Conservation (phyloP, 78 protist genomes). For the Tieghemostelium lacteum region DNA sequence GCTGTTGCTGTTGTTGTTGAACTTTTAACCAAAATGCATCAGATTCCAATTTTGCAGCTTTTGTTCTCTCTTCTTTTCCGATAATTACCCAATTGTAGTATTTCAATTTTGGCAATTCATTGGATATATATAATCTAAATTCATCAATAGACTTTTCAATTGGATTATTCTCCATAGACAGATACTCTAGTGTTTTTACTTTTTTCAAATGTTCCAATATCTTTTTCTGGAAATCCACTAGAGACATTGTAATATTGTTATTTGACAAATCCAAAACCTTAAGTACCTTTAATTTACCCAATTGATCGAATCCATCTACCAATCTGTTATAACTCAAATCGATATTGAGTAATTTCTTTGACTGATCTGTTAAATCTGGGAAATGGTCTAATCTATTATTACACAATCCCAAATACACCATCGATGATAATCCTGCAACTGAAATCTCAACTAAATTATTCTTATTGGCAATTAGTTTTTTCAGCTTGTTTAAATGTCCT, state of each 20-base stretch:
- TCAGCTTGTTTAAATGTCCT: slow-evolving; percentile 39
- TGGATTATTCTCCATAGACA: slow-evolving; percentile 69
- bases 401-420: slow-evolving; percentile 48
- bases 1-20: background rate
- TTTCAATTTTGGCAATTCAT: slow-evolving; percentile 50
- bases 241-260: slow-evolving; percentile 29
- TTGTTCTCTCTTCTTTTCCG: slow-evolving; percentile 45
- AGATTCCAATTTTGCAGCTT: slow-evolving; percentile 27
- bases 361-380: slow-evolving; percentile 19
- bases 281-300: slow-evolving; percentile 41
- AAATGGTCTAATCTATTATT: slow-evolving; percentile 56
- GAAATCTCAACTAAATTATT: slow-evolving; percentile 49
- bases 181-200: slow-evolving; percentile 50
- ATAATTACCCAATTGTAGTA: slow-evolving; percentile 58
- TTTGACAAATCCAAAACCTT: slow-evolving; percentile 69
- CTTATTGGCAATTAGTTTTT: slow-evolving; percentile 28
- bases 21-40: slow-evolving; percentile 36
- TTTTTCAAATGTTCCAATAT: slow-evolving; percentile 38
- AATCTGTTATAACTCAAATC: slow-evolving; percentile 53
- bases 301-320: slow-evolving; percentile 71
- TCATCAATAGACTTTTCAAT: slow-evolving; percentile 48
- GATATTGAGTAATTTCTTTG: slow-evolving; percentile 29
- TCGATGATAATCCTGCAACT: slow-evolving; percentile 16
- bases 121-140: slow-evolving; percentile 28
- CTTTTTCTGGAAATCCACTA: slow-evolving; percentile 24